Percentiles rank a stretch among this genome's conserved stretches.
Evolutionary conservation across 139 green algal genomes (phyloP).

Genomic region (Chlamydomonas sphaeroides): DNA sequence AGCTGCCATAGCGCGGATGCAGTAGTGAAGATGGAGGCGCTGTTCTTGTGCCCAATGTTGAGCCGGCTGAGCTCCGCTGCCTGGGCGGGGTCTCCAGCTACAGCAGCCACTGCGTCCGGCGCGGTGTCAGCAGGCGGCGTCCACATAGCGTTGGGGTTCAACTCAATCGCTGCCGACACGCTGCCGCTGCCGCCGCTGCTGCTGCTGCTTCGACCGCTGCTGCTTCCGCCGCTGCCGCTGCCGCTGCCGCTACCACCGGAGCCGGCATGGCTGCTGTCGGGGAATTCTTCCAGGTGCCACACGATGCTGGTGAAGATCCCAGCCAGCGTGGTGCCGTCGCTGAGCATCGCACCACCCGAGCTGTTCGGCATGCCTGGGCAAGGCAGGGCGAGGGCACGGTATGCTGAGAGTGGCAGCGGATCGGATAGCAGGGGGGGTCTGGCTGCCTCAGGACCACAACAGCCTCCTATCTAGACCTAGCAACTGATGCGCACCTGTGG

Average conservation of each 20-base stretch:
- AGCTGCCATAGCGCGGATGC: background rate
- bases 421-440: no score
- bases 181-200: background rate
- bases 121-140: background rate
- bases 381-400: background rate
- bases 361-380: background rate
- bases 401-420: no score
- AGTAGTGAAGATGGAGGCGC: background rate
- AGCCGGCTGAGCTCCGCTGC: background rate
- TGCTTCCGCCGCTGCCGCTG: background rate
- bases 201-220: background rate
- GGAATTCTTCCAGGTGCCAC: background rate
- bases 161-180: background rate
- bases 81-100: background rate
- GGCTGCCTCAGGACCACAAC: no score
- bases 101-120: background rate
- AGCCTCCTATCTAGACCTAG: no score
- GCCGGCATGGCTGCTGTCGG: background rate
- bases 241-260: background rate
- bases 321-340: background rate
- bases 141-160: background rate
- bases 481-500: background rate
- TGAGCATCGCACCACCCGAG: background rate
- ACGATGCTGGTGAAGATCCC: background rate
- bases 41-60: constrained; percentile 2